Base-by-base conservation (phyloP, 768 basidiomycete species). In the Roridomyces roridus region DNA sequence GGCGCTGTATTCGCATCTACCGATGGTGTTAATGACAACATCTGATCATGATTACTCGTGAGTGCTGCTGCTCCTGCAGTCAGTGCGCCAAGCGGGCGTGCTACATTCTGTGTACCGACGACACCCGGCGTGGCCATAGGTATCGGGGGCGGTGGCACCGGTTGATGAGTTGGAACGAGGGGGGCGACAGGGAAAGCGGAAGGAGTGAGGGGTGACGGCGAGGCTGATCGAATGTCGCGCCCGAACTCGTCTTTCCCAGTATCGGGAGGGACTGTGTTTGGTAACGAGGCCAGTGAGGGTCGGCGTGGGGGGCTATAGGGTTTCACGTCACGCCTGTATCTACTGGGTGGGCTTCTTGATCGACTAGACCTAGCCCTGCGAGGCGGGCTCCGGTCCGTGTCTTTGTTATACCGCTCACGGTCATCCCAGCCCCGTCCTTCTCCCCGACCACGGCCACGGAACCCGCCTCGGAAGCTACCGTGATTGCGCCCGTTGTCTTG, bases 221-320 rank as follows among this genome's bases (percentile, higher is more conserved):
- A 85, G 37, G 75, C 72, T 31, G 82, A 74, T 65, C 91, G 81
- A 67, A 92, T 80, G 69, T 93, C 91, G 65, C 92, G 86, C 63
- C 92, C 91, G 72, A 94, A 94, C 72, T 94, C 91, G 81, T 94
- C 91, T 72, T 86, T 91, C 54, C 76, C 85, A n/a, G 69, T 62
- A 49, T 68, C 68, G n/a, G n/a, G n/a, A 45, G 67, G 74, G 47
- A 60, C 67, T 67, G 65, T 59, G 55, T 1, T 43, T 20, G 47
- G 65, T 45, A 64, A 42, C 29, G 68, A 64, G 26, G 74, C 66
- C 51, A 72, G 66, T 40, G 76, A 68, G 43, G 78, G 75, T 63
- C 81, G 79, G 52, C 74, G 73, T 57, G 86, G 82, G 58, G 88
- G 88, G 68, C 86, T 91, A 67, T 84, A 79, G 39, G 81, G 79